Evolutionary conservation across 345 rosid species (phyloP).

Genomic region (Fremontodendron californicum): DNA sequence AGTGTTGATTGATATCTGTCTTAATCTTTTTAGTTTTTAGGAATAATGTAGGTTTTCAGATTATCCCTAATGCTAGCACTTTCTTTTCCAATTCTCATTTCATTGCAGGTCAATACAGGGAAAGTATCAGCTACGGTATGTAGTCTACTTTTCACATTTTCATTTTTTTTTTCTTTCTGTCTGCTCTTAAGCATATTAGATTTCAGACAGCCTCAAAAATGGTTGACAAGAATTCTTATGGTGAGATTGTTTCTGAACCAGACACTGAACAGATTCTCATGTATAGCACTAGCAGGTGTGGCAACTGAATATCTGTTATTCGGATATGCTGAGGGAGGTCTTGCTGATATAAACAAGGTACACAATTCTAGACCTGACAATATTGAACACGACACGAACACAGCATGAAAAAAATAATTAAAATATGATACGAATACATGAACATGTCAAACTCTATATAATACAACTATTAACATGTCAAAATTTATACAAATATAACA

Average conservation of each 20-base stretch:
- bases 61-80: not conserved
- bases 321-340: constrained; percentile 85
- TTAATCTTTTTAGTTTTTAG: not conserved
- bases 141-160: constrained; percentile 13
- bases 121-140: constrained; percentile 76
- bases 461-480: too few species aligned
- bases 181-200: not conserved
- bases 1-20: too few species aligned
- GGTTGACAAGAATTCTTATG: constrained; percentile 12
- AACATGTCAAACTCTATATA: too few species aligned
- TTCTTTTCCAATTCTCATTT: not conserved
- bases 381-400: too few species aligned
- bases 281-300: constrained; percentile 87
- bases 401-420: too few species aligned
- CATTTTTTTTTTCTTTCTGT: too few species aligned
- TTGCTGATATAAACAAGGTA: constrained; percentile 81
- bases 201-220: not conserved
- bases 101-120: constrained; percentile 68
- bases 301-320: constrained; percentile 73
- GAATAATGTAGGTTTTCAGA: constrained; percentile 3
- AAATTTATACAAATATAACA: too few species aligned
- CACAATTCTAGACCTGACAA: too few species aligned
- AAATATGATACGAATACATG: too few species aligned
- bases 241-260: constrained; percentile 16
- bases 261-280: constrained; percentile 87